A percentile compares a stretch with the other conserved stretches of the same genome.
phyloP scores from a whole-genome alignment of 1,139 yeast genomes.

The Sugiyamaella japonica region DNA sequence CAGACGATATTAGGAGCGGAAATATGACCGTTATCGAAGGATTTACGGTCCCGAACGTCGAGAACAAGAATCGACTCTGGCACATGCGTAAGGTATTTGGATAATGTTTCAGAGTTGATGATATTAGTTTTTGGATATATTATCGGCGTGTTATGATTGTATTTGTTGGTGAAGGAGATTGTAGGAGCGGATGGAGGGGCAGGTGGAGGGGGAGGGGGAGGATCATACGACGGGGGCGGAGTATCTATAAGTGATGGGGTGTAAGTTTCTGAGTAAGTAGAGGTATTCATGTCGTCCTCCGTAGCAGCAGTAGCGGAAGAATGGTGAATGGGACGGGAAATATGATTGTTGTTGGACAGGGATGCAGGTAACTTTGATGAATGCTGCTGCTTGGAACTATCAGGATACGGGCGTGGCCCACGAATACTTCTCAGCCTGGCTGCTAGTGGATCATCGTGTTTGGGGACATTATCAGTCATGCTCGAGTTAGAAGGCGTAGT shows the following conservation, averaged over 20 bases:
- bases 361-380: neutral
- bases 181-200: constrained; percentile 17
- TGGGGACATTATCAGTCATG: neutral
- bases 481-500: neutral
- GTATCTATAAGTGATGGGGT: constrained; percentile 3
- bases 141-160: constrained; percentile 17
- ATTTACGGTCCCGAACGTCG: constrained; percentile 63
- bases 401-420: constrained; percentile 24
- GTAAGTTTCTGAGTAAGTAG: too few relatives aligned
- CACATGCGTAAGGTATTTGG: constrained; percentile 30
- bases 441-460: constrained; percentile 28
- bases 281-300: too few relatives aligned
- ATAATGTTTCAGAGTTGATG: constrained; percentile 36
- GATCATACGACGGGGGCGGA: constrained; percentile 14
- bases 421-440: constrained; percentile 30
- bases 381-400: constrained; percentile 9
- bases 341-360: neutral
- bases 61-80: constrained; percentile 49
- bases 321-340: constrained; percentile 5
- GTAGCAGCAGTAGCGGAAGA: too few relatives aligned
- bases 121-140: constrained; percentile 37
- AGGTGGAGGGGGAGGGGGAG: constrained; percentile 19
- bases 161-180: constrained; percentile 3
- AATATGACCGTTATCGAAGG: constrained; percentile 62
- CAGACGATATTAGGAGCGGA: constrained; percentile 57